Evolutionary conservation across 768 basidiomycete genomes (phyloP).

Genomic region (Peribolospora baueri): DNA sequence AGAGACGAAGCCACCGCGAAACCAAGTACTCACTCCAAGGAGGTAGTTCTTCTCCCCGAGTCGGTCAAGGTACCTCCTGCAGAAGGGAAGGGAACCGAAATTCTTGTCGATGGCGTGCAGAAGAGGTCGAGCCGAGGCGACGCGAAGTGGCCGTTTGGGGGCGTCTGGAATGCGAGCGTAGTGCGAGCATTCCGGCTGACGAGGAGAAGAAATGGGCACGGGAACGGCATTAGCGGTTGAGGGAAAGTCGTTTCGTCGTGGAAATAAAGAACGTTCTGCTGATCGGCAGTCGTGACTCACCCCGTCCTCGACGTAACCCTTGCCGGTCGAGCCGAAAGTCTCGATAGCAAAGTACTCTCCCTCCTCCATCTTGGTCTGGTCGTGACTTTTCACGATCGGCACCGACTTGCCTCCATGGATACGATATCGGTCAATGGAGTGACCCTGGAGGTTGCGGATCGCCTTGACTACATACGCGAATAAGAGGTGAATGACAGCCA

Average conservation of each 20-base stretch:
- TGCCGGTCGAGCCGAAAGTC: conserved; percentile 92
- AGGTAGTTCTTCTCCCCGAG: conserved; percentile 79
- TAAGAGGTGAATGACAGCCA: background rate
- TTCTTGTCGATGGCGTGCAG: conserved; percentile 68
- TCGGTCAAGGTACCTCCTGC: conserved; percentile 81
- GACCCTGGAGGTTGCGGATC: conserved; percentile 81
- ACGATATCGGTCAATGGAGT: conserved; percentile 67
- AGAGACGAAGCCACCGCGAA: conserved; percentile 11
- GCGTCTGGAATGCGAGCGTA: conserved; percentile 54
- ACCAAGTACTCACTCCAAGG: conserved; percentile 35
- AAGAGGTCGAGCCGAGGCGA: conserved; percentile 21
- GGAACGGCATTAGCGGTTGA: background rate
- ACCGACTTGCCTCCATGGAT: conserved; percentile 84
- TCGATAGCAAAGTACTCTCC: conserved; percentile 98
- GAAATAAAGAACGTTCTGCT: background rate
- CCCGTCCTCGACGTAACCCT: conserved; percentile 61
- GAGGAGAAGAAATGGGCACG: background rate
- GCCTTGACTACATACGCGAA: conserved; percentile 42
- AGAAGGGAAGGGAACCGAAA: conserved; percentile 89
- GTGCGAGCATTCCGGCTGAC: conserved; percentile 74
- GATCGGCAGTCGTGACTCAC: conserved; percentile 22
- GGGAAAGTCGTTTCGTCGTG: background rate
- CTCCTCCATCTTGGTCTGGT: conserved; percentile 94
- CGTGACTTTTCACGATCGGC: conserved; percentile 51
- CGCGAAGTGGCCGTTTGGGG: conserved; percentile 52